A percentile compares a stretch with the other conserved stretches of the same genome.
Conservation (phyloP, 2,329 filamentous ascomycete species). For the Xylariaceae sp. region DNA sequence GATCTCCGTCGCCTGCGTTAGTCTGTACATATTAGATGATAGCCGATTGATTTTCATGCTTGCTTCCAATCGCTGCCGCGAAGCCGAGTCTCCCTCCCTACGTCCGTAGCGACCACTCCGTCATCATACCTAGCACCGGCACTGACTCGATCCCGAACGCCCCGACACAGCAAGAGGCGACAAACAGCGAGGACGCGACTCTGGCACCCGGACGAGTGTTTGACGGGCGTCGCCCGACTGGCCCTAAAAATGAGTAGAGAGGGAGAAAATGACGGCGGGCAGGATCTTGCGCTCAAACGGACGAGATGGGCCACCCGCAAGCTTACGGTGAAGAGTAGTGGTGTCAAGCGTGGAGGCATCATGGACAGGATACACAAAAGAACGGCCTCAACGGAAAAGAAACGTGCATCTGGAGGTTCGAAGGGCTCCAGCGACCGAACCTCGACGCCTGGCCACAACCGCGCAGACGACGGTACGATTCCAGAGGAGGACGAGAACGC, state of each 20-base stretch:
- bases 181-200: constrained; percentile 18
- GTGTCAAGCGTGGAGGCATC: constrained; percentile 77
- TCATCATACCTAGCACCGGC: neutral
- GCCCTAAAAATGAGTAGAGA: constrained; percentile 34
- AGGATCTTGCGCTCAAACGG: constrained; percentile 61
- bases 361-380: constrained; percentile 69
- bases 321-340: constrained; percentile 69
- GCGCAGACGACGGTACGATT: constrained; percentile 25
- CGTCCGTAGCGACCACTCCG: neutral
- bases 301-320: constrained; percentile 97
- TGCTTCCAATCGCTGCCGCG: too few species aligned
- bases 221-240: constrained; percentile 42
- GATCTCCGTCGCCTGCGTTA: neutral
- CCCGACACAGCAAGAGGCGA: neutral
- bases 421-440: constrained; percentile 27
- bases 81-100: neutral
- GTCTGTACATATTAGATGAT: too few species aligned
- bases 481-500: constrained; percentile 36
- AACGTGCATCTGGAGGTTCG: constrained; percentile 43
- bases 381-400: constrained; percentile 64
- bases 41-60: too few species aligned
- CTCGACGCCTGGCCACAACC: constrained; percentile 26
- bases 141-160: neutral
- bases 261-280: constrained; percentile 20
- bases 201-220: constrained; percentile 39